A percentile compares a stretch with the other conserved stretches of the same genome.
phyloP scores from a whole-genome alignment of 148 eudicot species.

The Euryodendron excelsum region DNA sequence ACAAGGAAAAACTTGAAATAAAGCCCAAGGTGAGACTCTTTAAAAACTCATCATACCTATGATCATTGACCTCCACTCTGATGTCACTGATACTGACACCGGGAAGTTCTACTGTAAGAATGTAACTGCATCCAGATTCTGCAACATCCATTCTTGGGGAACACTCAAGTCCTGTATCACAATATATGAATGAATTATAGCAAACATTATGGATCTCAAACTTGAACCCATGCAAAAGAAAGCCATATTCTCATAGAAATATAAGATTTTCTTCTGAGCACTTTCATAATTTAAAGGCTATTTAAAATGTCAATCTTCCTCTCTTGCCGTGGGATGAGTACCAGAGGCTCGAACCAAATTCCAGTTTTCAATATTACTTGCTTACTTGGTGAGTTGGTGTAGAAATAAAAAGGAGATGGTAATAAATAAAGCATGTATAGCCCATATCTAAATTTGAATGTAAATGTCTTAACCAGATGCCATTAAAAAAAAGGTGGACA shows the following conservation, averaged over 20 bases:
- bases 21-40: neutral
- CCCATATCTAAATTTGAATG: neutral
- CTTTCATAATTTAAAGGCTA: too few species aligned
- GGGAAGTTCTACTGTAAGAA: constrained; percentile 68
- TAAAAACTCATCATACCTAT: constrained; percentile 34
- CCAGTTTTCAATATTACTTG: neutral
- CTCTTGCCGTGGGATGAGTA: too few species aligned
- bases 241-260: neutral
- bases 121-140: constrained; percentile 53
- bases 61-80: constrained; percentile 64
- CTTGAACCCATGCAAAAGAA: neutral
- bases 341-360: neutral
- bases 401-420: neutral
- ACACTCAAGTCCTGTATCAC: constrained; percentile 44
- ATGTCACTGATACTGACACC: constrained; percentile 59
- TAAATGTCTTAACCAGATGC: neutral
- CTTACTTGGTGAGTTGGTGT: neutral
- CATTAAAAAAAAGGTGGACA: too few species aligned
- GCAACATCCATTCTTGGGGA: constrained; percentile 70
- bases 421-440: neutral
- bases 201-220: neutral
- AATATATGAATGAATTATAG: neutral
- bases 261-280: too few species aligned
- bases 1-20: neutral
- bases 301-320: too few species aligned